Percentiles rank a stretch among this genome's conserved stretches.
phyloP scores from a whole-genome alignment of 176 grass and related monocot genomes.

The barley (Hordeum vulgare) region DNA sequence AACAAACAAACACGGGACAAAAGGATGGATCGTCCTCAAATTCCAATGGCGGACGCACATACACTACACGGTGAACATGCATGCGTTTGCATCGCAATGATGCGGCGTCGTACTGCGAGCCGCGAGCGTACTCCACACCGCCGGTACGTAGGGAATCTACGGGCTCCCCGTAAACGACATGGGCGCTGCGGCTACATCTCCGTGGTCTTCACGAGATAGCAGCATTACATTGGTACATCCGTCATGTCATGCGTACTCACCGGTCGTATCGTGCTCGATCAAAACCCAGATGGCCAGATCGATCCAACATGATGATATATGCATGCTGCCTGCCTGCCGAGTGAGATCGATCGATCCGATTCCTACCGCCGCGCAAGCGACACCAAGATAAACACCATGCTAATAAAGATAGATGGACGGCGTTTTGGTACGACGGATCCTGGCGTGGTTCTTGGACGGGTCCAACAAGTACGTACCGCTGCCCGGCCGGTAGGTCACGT shows the following conservation, averaged over 20 bases:
- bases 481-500: constrained; percentile 32
- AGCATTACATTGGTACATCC: background rate
- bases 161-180: constrained; percentile 29
- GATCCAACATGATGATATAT: background rate
- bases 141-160: constrained; percentile 7
- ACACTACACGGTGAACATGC: background rate
- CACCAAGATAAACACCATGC: background rate
- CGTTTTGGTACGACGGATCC: background rate
- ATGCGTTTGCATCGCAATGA: background rate
- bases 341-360: background rate
- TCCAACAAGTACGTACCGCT: background rate
- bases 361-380: constrained; percentile 1
- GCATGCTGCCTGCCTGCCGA: background rate
- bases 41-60: background rate
- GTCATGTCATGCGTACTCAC: background rate
- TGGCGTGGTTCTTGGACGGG: background rate
- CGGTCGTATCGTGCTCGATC: background rate
- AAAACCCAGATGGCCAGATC: background rate
- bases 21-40: background rate
- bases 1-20: background rate
- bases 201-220: constrained; percentile 17
- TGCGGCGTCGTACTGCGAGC: too few relatives aligned
- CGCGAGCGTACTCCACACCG: background rate
- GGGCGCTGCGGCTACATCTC: background rate
- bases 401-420: background rate